Percentiles rank a stretch among this genome's conserved stretches.
Conservation (phyloP, 2,329 filamentous ascomycete genomes). For the Dissoconium aciculare region DNA sequence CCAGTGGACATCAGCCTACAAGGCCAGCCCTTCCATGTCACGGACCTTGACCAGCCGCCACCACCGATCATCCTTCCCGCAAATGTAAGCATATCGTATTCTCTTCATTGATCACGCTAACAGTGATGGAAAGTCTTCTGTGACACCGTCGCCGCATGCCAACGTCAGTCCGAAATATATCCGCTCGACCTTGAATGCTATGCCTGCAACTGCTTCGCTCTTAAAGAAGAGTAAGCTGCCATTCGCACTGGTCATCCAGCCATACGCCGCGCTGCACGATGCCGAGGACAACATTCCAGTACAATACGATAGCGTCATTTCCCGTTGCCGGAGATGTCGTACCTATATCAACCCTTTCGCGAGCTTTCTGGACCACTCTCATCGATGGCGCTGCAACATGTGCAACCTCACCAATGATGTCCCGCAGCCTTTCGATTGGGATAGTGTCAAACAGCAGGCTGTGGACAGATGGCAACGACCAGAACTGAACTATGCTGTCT, state of each 20-base stretch:
- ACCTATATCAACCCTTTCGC: constrained; percentile 98
- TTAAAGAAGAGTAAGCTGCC: constrained; percentile 95
- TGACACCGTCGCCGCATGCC: constrained; percentile 76
- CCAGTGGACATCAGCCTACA: constrained; percentile 64
- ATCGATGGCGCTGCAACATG: constrained; percentile 99
- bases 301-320: constrained; percentile 93
- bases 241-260: constrained; percentile 90
- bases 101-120: constrained; percentile 3
- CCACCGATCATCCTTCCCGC: constrained; percentile 81
- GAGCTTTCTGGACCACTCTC: constrained; percentile 88
- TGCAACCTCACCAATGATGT: constrained; percentile 98
- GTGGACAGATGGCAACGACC: constrained; percentile 84
- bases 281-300: constrained; percentile 81
- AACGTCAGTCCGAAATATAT: constrained; percentile 92
- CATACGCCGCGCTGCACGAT: constrained; percentile 85
- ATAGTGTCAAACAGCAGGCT: constrained; percentile 76
- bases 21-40: constrained; percentile 84
- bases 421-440: constrained; percentile 98
- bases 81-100: constrained; percentile 50
- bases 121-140: constrained; percentile 48
- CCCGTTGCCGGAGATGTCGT: constrained; percentile 83
- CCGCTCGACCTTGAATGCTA: constrained; percentile 84
- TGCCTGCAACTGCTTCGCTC: constrained; percentile 80
- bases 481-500: constrained; percentile 90
- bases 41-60: constrained; percentile 79